Conservation (phyloP, 176 grass and related monocot species). For the Bonia amplexicaulis region DNA sequence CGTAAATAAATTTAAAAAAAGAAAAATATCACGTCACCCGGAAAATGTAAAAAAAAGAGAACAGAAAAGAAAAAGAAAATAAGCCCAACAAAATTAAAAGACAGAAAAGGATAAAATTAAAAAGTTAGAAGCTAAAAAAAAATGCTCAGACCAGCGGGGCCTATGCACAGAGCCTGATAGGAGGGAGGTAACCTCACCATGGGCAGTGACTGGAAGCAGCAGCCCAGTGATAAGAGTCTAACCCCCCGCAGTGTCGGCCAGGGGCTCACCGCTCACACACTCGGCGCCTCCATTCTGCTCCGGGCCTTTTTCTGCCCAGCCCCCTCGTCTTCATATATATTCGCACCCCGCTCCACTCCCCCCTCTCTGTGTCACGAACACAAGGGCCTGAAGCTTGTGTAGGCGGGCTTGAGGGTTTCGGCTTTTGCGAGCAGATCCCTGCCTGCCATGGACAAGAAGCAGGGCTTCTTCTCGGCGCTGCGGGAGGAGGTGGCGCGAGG, state of each 20-base stretch:
- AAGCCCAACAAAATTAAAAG: too few species aligned
- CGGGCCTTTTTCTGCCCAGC: slow-evolving; percentile 15
- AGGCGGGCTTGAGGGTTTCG: neutral
- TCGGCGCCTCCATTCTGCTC: slow-evolving; percentile 25
- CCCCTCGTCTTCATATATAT: slow-evolving; percentile 41
- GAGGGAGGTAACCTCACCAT: neutral
- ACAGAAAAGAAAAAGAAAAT: too few species aligned
- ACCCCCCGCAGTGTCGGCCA: neutral
- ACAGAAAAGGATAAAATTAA: too few species aligned
- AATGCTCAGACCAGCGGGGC: too few species aligned
- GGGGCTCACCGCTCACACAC: slow-evolving; percentile 39
- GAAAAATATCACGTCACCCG: too few species aligned
- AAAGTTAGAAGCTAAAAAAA: too few species aligned
- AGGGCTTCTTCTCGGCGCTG: slow-evolving; percentile 73
- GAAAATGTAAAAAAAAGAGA: too few species aligned
- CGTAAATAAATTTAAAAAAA: too few species aligned
- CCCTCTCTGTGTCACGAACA: neutral
- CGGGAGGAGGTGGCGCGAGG: slow-evolving; percentile 66
- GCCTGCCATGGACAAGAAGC: slow-evolving; percentile 67
- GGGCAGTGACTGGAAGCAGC: neutral
- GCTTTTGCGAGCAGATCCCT: slow-evolving; percentile 19
- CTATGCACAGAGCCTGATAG: too few species aligned
- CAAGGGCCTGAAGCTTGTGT: neutral
- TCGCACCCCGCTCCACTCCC: neutral
- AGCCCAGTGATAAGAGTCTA: slow-evolving; percentile 17